phyloP scores from a whole-genome alignment of 2,329 filamentous ascomycete genomes.

The Pseudodiploospora longispora region DNA sequence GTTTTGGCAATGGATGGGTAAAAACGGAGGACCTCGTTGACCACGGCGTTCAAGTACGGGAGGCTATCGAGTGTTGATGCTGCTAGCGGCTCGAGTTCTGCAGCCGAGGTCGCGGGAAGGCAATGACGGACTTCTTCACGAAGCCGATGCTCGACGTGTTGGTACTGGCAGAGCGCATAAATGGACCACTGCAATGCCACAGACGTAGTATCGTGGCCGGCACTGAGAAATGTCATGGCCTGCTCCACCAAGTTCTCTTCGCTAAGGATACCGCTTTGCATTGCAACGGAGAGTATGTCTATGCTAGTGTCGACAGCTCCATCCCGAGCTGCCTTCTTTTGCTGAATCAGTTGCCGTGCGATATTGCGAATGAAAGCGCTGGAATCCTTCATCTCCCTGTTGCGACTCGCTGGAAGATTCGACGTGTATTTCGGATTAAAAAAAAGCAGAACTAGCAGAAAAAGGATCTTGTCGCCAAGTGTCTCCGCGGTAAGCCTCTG shows the following conservation, averaged over 20 bases:
- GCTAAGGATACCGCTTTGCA: too few relatives aligned
- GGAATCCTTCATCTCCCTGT: too few relatives aligned
- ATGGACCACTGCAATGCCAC: slow-evolving; percentile 35
- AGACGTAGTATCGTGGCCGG: slow-evolving; percentile 36
- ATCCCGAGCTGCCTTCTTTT: too few relatives aligned
- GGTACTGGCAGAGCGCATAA: slow-evolving; percentile 31
- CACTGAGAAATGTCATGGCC: slow-evolving; percentile 32
- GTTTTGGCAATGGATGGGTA: slow-evolving; percentile 27
- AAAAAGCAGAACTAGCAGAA: too few relatives aligned
- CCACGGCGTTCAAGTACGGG: slow-evolving; percentile 32
- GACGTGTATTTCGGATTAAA: too few relatives aligned
- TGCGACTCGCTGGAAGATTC: too few relatives aligned
- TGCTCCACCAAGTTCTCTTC: slow-evolving; percentile 16
- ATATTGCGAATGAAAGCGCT: too few relatives aligned
- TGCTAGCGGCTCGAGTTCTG: not conserved
- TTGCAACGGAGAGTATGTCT: too few relatives aligned
- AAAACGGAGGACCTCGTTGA: slow-evolving; percentile 35
- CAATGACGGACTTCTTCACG: slow-evolving; percentile 30
- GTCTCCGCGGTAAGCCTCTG: not conserved
- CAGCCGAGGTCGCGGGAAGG: slow-evolving; percentile 1
- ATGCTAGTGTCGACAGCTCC: too few relatives aligned
- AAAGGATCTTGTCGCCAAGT: too few relatives aligned
- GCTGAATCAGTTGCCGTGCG: too few relatives aligned
- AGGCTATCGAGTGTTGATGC: slow-evolving; percentile 20
- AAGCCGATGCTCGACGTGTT: slow-evolving; percentile 28